Conservation (phyloP, 345 rosid genomes). For the Atalantia buxifolia region DNA sequence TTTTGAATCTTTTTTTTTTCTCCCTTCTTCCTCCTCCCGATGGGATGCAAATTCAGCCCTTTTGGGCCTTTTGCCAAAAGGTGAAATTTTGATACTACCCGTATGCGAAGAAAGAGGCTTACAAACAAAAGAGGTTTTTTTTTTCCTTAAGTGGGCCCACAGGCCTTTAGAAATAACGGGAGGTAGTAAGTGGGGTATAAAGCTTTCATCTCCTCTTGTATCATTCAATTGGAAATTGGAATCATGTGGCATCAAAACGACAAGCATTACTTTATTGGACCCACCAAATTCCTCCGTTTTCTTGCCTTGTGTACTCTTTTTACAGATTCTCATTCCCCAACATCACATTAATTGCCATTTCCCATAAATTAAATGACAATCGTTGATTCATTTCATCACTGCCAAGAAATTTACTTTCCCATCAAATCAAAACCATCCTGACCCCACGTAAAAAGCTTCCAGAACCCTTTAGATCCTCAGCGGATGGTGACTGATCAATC, state of each 20-base stretch:
- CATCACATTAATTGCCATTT: constrained; percentile 3
- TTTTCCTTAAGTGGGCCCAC: constrained; percentile 4
- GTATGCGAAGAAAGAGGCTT: not conserved
- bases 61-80: constrained; percentile 1
- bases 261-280: constrained; percentile 5
- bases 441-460: not conserved
- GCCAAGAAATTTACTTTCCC: not conserved
- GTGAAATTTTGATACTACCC: constrained; percentile 1
- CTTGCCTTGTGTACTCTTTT: not conserved
- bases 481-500: not conserved
- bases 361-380: not conserved
- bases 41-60: not conserved
- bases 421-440: not conserved
- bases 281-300: not conserved
- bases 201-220: constrained; percentile 13
- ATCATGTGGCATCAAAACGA: constrained; percentile 17
- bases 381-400: constrained; percentile 3
- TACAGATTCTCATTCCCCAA: constrained; percentile 12
- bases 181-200: constrained; percentile 36
- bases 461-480: not conserved
- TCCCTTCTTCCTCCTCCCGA: not conserved
- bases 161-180: not conserved
- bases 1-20: not conserved
- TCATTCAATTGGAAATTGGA: constrained; percentile 16
- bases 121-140: constrained; percentile 11